These are phyloP conservation scores for Didymellaceae sp. DNA, from an alignment of 2,329 filamentous ascomycete genomes.

Conservation along the genomic window DNA sequence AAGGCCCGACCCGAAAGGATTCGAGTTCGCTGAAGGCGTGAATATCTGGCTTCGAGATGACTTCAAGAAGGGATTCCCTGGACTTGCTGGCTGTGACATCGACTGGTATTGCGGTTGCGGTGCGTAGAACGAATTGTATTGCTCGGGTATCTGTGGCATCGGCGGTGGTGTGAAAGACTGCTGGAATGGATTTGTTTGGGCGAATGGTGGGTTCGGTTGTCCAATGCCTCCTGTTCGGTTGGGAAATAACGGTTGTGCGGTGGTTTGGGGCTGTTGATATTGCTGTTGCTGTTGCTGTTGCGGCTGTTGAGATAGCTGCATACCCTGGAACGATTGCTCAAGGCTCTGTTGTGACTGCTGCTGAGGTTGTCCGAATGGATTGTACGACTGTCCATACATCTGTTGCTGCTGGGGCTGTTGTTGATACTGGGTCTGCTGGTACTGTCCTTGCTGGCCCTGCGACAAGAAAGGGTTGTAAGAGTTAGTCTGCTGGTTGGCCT, in stretches of 20 bases:
- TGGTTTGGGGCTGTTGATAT: constrained; percentile 50
- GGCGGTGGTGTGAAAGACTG: constrained; percentile 51
- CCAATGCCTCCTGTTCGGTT: constrained; percentile 73
- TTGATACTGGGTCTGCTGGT: constrained; percentile 26
- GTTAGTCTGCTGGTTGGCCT: constrained; percentile 45
- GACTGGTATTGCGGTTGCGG: constrained; percentile 47
- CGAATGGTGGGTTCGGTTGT: constrained; percentile 48
- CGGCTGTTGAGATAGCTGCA: constrained; percentile 64
- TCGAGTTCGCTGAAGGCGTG: constrained; percentile 39
- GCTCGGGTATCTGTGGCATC: constrained; percentile 50
- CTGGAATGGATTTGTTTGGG: constrained; percentile 50
- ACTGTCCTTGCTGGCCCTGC: constrained; percentile 40
- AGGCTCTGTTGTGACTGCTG: constrained; percentile 50
- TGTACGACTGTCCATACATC: constrained; percentile 15
- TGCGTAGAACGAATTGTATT: constrained; percentile 45
- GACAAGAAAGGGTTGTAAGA: constrained; percentile 75
- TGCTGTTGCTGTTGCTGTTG: constrained; percentile 41
- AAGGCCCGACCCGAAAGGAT: constrained; percentile 55
- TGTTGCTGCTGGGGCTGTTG: constrained; percentile 14
- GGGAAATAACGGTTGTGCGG: constrained; percentile 66
- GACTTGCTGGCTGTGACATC: constrained; percentile 47
- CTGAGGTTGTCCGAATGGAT: constrained; percentile 27
- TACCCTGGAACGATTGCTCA: constrained; percentile 74
- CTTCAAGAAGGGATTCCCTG: constrained; percentile 54
- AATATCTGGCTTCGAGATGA: constrained; percentile 53